Evolutionary conservation across 805 yeast genomes (phyloP), one percentile per base, ranked within the genome.

Genomic region (Starmerella floricola): DNA sequence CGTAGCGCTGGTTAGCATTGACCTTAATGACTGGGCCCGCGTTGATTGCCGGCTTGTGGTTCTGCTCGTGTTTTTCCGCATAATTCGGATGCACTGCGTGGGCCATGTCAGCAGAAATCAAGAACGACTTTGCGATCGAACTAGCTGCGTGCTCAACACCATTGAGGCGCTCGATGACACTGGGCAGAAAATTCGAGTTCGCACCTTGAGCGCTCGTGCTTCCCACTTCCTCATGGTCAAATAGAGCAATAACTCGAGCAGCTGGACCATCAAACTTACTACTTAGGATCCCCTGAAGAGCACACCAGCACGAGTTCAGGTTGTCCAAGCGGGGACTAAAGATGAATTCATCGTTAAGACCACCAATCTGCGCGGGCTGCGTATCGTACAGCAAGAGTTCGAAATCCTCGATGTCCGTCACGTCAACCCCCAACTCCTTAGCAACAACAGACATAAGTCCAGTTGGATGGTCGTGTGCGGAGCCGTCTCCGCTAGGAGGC

Each of bases 31-130:
- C 96, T 0, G 97, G 95, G 6, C 98, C 98, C 28, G 68, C 68
- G 56, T 94, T 93, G 47, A 88, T 64, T 39, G 69, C 69, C 1
- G 98, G 97, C 50, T 74, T 73, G 61, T 88, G 94, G 47, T 72
- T 66, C 18, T 73, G 58, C 58, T 91, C 97, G 62, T 91, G 81
- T 53, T 73, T 73, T 40, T 70, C 72, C 4, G 73, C 64, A 60
- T 88, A 88, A 62, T 88, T 88, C 44, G 98, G 98, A 61, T 88
- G 95, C 30, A 88, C 80, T 26, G 95, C 97, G 59, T 88, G 98
- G 1, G 97, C 95, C 76, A 86, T 91, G 60, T 88, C 98, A 0
- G 95, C 83, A 0, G 96, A 87, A 34, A 91, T 61, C 52, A 88
- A 71, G 61, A 91, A 87, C 1, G 96, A 85, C 58, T 78, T 79